These are phyloP conservation scores for Ephemerocybe angulata DNA, from an alignment of 768 basidiomycete genomes.

Conservation along the genomic window DNA sequence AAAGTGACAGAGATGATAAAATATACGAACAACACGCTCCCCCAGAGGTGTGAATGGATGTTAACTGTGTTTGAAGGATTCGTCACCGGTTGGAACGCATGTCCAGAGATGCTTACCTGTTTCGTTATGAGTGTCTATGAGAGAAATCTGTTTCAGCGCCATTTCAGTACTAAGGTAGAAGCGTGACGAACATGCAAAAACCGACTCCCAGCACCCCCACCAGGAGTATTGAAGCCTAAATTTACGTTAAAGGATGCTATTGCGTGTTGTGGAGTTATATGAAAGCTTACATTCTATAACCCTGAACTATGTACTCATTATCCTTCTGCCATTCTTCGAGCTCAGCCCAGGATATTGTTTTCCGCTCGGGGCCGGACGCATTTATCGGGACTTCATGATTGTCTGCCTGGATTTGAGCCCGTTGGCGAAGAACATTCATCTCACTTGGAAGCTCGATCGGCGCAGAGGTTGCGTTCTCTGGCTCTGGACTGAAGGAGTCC, in stretches of 20 bases:
- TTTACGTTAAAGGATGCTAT: neutral
- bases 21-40: constrained; percentile 56
- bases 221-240: constrained; percentile 58
- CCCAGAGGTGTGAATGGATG: constrained; percentile 79
- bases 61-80: constrained; percentile 51
- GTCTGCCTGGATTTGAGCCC: neutral
- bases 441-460: neutral
- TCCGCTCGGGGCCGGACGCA: constrained; percentile 5
- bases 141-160: constrained; percentile 16
- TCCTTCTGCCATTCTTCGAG: constrained; percentile 69
- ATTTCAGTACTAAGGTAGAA: constrained; percentile 13
- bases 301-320: constrained; percentile 68
- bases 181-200: constrained; percentile 58
- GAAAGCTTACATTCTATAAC: constrained; percentile 60
- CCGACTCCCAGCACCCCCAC: constrained; percentile 57
- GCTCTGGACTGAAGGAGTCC: neutral
- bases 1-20: constrained; percentile 53
- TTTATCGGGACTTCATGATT: neutral
- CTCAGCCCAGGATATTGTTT: constrained; percentile 48
- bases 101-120: constrained; percentile 42
- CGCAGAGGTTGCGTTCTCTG: neutral
- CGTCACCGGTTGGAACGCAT: constrained; percentile 5
- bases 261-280: constrained; percentile 7
- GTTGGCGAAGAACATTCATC: neutral
- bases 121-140: constrained; percentile 72